These are phyloP conservation scores for Penicillium sp. DNA, from an alignment of 2,329 filamentous ascomycete genomes.

Conservation along the genomic window DNA sequence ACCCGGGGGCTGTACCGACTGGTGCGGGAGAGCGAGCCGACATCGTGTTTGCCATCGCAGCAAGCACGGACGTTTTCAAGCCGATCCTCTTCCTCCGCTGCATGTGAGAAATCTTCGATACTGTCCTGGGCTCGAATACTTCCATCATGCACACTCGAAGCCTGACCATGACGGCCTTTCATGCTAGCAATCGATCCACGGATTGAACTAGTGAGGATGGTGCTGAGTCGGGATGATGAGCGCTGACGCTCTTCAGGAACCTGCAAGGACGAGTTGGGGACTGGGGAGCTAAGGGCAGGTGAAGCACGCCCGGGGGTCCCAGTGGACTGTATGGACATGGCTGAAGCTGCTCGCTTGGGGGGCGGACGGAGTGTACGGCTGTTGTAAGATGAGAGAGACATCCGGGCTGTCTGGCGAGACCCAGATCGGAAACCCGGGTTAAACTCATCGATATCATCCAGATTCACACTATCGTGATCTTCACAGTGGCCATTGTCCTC, in stretches of 20 bases:
- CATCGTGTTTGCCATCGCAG: conserved; percentile 87
- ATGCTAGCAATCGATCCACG: conserved; percentile 53
- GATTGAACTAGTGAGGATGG: conserved; percentile 50
- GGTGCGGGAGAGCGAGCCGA: conserved; percentile 48
- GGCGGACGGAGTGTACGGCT: conserved; percentile 70
- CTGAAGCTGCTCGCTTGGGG: conserved; percentile 53
- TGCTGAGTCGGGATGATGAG: conserved; percentile 50
- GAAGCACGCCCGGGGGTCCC: conserved; percentile 39
- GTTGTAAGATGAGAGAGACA: conserved; percentile 77
- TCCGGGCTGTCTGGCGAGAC: conserved; percentile 56
- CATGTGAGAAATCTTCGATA: conserved; percentile 78
- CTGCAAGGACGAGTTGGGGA: conserved; percentile 34
- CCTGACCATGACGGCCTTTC: conserved; percentile 42
- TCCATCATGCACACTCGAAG: conserved; percentile 40
- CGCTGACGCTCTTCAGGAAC: conserved; percentile 40
- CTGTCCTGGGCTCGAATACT: conserved; percentile 62
- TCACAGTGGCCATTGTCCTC: conserved; percentile 62
- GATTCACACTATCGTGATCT: conserved; percentile 56
- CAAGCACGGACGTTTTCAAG: conserved; percentile 96
- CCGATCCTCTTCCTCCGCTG: conserved; percentile 65
- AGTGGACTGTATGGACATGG: conserved; percentile 39
- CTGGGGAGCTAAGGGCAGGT: conserved; percentile 35
- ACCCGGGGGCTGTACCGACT: conserved; percentile 43
- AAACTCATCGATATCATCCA: conserved; percentile 73
- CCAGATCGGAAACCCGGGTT: conserved; percentile 65